Conservation (phyloP, 805 yeast species). For the Tetrapisispora fleetii region DNA sequence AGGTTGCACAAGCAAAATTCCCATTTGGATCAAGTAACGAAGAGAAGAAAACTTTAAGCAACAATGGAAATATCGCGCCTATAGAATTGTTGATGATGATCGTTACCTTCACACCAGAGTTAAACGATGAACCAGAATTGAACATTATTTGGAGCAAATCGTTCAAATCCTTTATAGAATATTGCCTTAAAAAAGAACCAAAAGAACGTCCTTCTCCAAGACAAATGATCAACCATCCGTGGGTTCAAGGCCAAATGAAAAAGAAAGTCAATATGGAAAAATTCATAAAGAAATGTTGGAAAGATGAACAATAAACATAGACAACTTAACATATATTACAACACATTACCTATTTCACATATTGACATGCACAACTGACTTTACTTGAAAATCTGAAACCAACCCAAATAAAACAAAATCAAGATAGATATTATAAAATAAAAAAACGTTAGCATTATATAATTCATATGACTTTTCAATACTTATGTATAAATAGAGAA, state of each 20-base stretch:
- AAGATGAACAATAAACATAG: slow-evolving; percentile 37
- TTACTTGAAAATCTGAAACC: no score
- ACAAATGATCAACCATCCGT: slow-evolving; percentile 89
- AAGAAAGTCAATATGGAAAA: slow-evolving; percentile 76
- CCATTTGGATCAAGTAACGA: slow-evolving; percentile 46
- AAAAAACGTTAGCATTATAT: not conserved
- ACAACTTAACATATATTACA: no score
- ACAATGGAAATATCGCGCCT: slow-evolving; percentile 48
- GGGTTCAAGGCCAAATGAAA: slow-evolving; percentile 72
- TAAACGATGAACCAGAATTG: slow-evolving; percentile 66
- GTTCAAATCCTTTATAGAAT: slow-evolving; percentile 71
- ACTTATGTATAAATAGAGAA: no score
- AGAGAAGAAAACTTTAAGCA: slow-evolving; percentile 27
- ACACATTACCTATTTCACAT: no score
- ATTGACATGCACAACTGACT: no score
- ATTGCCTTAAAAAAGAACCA: slow-evolving; percentile 73
- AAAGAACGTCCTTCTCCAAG: slow-evolving; percentile 81
- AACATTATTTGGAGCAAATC: slow-evolving; percentile 74
- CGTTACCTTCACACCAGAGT: slow-evolving; percentile 69
- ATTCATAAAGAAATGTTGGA: slow-evolving; percentile 72
- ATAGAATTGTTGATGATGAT: slow-evolving; percentile 78
- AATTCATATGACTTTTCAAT: no score
- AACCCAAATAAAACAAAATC: not conserved
- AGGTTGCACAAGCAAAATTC: slow-evolving; percentile 86
- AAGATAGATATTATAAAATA: no score